phyloP scores from a whole-genome alignment of 2,329 filamentous ascomycete species.

The Fusarium paranaense region DNA sequence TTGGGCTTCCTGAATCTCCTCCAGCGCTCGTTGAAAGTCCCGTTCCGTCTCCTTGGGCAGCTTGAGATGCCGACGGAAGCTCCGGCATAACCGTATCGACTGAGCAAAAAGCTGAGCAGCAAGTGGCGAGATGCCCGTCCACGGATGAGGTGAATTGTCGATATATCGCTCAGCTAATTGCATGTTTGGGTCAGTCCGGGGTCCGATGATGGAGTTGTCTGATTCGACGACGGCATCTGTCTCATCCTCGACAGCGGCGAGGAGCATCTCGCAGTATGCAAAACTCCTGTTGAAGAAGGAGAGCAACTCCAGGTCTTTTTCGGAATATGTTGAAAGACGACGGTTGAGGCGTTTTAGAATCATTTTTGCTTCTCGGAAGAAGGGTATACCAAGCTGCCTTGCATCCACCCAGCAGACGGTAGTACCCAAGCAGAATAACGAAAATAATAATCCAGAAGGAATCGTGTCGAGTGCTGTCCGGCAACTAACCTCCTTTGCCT shows the following conservation, averaged over 20 bases:
- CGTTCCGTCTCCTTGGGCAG: slow-evolving; percentile 40
- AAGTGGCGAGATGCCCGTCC: slow-evolving; percentile 53
- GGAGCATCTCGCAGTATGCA: slow-evolving; percentile 56
- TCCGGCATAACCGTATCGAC: slow-evolving; percentile 51
- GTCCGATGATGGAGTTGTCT: background rate
- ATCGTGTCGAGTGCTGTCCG: slow-evolving; percentile 36
- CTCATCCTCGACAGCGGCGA: slow-evolving; percentile 50
- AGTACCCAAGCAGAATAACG: slow-evolving; percentile 55
- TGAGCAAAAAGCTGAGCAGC: slow-evolving; percentile 51
- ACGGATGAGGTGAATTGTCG: slow-evolving; percentile 48
- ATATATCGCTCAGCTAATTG: slow-evolving; percentile 26
- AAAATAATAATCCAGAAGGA: slow-evolving; percentile 51
- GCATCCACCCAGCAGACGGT: slow-evolving; percentile 56
- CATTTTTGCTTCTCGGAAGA: slow-evolving; percentile 46
- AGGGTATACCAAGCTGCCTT: slow-evolving; percentile 47
- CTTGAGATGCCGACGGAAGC: slow-evolving; percentile 45
- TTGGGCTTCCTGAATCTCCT: slow-evolving; percentile 45
- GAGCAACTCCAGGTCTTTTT: slow-evolving; percentile 46
- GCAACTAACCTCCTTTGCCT: slow-evolving; percentile 45
- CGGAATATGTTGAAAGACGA: slow-evolving; percentile 18
- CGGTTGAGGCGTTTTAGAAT: slow-evolving; percentile 44
- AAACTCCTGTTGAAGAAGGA: slow-evolving; percentile 54
- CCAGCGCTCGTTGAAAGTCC: slow-evolving; percentile 42
- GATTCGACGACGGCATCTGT: slow-evolving; percentile 21
- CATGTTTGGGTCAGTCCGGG: slow-evolving; percentile 7